These are phyloP conservation scores for Eucalyptus regnans DNA, from an alignment of 345 rosid genomes.

Conservation along the genomic window DNA sequence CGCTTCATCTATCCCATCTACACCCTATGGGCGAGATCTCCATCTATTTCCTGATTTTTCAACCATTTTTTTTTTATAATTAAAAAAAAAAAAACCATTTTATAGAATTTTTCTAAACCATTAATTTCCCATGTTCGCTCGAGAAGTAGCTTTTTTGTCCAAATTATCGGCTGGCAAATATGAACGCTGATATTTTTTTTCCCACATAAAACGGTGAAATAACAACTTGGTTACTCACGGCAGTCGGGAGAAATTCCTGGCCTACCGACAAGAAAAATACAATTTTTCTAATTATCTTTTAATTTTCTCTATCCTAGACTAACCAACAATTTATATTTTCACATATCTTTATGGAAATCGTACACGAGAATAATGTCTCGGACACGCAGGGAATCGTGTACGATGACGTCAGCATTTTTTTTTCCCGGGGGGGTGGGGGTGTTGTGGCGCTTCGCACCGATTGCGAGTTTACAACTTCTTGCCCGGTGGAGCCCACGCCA, in stretches of 20 bases:
- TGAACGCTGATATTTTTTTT: not conserved
- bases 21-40: not conserved
- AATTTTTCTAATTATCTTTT: not conserved
- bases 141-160: not conserved
- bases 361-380: not conserved
- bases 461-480: not conserved
- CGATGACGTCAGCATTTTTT: not conserved
- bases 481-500: not conserved
- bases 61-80: not conserved
- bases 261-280: not conserved
- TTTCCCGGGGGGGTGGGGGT: not conserved
- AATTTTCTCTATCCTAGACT: not conserved
- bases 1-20: not conserved
- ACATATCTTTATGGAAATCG: not conserved
- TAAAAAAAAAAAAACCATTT: too few species aligned
- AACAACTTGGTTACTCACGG: not conserved
- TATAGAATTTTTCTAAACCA: not conserved
- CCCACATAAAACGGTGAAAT: too few species aligned
- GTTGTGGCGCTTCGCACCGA: not conserved
- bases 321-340: not conserved
- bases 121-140: not conserved
- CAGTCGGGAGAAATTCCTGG: not conserved
- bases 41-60: not conserved
- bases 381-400: not conserved
- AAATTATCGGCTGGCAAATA: not conserved